Base-by-base conservation (phyloP, 208 protist species). In the Leishmania major region DNA sequence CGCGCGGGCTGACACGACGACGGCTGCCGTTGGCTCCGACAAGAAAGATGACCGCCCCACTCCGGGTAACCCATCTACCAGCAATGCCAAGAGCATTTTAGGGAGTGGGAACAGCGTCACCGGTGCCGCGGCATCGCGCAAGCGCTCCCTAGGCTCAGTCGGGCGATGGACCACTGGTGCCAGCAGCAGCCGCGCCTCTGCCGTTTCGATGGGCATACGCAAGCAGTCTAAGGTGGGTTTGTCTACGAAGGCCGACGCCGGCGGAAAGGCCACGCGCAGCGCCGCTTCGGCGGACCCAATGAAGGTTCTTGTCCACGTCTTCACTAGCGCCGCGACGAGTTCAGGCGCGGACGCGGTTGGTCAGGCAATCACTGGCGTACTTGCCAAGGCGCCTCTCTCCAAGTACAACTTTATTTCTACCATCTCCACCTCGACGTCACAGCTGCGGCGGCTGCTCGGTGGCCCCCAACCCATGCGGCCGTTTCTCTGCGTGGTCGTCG, bases 241-340 rank as follows among this genome's bases (percentile, higher is more conserved):
- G 13, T 67, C 35, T n/a, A 49, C 37, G 13, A 47, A 13, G 28
- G 57, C 7, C 10, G 19, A 22, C 37, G 0, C 53, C 35, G 15
- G 35, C 22, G 31, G 17, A 53, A 57, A 62, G 47, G 19, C 53
- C 19, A 11, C 53, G 17, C 35, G 10, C 2, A 45, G 1, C 31
- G 25, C 31, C 31, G n/a, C 17, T 3, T 3, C 17, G 17, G 47
- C 31, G 3, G 62, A 80, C n/a, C n/a, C 75, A 3, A 76, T 77
- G 64, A 62, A 78, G n/a, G 88, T 92, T 13, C 82, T 92, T 1
- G 82, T 94, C 22, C 90, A 94, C 73, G 78, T 89, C n/a, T 85
- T 94, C 55, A 73, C 88, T 19, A 79, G 64, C 19, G 81, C 86
- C 7, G 72, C 88, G 35, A 51, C 57, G 0, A 69, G 78, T 35